Evolutionary conservation across 2,329 filamentous ascomycete genomes (phyloP).

Genomic region (Colletotrichum spaethianum): DNA sequence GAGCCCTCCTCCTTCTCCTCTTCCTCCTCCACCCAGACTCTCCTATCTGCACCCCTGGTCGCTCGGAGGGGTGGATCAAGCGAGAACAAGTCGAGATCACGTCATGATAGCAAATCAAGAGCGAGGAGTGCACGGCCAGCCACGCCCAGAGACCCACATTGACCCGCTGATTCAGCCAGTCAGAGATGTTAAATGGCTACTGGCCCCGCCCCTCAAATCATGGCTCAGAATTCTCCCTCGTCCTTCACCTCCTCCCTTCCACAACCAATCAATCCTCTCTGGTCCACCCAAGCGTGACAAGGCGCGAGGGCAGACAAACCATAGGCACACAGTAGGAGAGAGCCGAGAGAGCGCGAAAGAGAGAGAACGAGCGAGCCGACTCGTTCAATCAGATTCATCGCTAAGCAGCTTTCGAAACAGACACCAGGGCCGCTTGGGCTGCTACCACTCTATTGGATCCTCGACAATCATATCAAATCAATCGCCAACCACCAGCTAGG

Average conservation of each 20-base stretch:
- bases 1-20: neutral
- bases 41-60: neutral
- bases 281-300: conserved; percentile 52
- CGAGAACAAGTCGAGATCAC: conserved; percentile 29
- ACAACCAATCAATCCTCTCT: conserved; percentile 64
- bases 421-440: conserved; percentile 31
- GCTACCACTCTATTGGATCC: conserved; percentile 33
- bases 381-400: conserved; percentile 50
- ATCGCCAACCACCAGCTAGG: conserved; percentile 34
- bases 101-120: conserved; percentile 43
- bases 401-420: conserved; percentile 34
- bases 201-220: conserved; percentile 67
- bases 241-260: conserved; percentile 57
- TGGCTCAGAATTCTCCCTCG: conserved; percentile 61
- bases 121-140: conserved; percentile 12
- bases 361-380: conserved; percentile 39
- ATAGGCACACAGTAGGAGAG: conserved; percentile 16
- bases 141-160: conserved; percentile 51
- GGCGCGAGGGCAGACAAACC: conserved; percentile 42
- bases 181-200: conserved; percentile 60
- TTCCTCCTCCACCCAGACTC: neutral
- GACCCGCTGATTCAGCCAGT: conserved; percentile 64
- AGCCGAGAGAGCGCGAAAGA: conserved; percentile 39
- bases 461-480: conserved; percentile 30
- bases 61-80: neutral